Evolutionary conservation across 495 filamentous ascomycete species (phyloP), one percentile per base, ranked within the genome.

Genomic region (Hypoxylon fuscum): DNA sequence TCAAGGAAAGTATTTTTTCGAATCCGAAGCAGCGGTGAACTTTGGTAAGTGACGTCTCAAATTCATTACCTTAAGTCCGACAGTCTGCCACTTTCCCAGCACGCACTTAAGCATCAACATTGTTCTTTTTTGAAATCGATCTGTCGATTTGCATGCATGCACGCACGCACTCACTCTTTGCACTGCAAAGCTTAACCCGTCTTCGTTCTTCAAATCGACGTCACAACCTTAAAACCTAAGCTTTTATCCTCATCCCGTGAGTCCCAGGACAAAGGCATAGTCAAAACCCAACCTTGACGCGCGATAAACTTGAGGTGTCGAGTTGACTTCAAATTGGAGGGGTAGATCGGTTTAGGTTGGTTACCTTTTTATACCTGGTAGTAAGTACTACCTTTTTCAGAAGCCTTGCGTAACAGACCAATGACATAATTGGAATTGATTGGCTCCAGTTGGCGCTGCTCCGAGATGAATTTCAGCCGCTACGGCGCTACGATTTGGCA

Each of bases 381-480:
- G 12, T 35, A 2, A 3, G 5, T 21, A 41, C n/a, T n/a, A n/a
- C n/a, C n/a, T n/a, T n/a, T 41, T 51, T 60, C 31, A 37, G 40
- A 41, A 59, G 62, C 61, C 54, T 65, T 65, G 46, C 31, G 62
- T 57, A 22, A 17, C 23, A 27, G 15, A 44, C 51, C 51, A 46
- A 61, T 66, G 62, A 66, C 62, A 66, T 66, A 66, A 66, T 66
- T 38, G 1, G 45, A 38, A 47, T 56, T 60, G 40, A 65, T 65
- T 65, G 62, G 62, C 18, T 55, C 9, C 42, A 38, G 18, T 55
- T 59, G 22, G 32, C 55, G 47, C 60, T 57, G 27, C 34, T 52
- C 45, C 23, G 40, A 44, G 11, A 60, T 35, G 15, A 60, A 32
- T 51, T 65, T 60, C 62, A 65, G 62, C 62, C 55, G 55, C 55